Percentiles rank a stretch among this genome's conserved stretches.
Evolutionary conservation across 2,329 filamentous ascomycete species (phyloP).

Genomic region (Cladosporium sp.): DNA sequence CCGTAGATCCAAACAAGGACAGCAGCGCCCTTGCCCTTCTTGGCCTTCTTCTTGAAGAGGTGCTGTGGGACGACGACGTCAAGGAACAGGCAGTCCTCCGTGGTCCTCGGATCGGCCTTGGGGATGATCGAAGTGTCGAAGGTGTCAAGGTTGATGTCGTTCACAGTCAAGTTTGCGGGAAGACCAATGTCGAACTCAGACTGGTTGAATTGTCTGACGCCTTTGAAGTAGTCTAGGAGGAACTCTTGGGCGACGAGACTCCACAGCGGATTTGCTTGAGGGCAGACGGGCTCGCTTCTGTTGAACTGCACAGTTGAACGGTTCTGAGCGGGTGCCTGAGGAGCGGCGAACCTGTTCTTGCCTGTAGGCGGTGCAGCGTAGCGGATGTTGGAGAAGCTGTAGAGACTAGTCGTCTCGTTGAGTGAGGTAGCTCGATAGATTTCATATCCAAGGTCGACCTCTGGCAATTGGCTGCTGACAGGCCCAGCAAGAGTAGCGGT

Average conservation of each 20-base stretch:
- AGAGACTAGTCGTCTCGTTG: constrained; percentile 36
- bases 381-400: constrained; percentile 55
- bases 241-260: constrained; percentile 30
- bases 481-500: not conserved
- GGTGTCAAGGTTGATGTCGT: constrained; percentile 18
- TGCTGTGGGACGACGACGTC: constrained; percentile 36
- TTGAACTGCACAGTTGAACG: constrained; percentile 45
- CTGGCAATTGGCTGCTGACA: constrained; percentile 20
- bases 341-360: constrained; percentile 48
- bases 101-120: constrained; percentile 24
- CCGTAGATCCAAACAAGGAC: constrained; percentile 45
- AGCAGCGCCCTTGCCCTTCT: constrained; percentile 32
- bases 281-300: constrained; percentile 38
- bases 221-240: constrained; percentile 28
- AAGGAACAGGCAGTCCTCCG: constrained; percentile 39
- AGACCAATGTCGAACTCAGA: not conserved
- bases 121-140: constrained; percentile 16
- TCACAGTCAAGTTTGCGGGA: not conserved
- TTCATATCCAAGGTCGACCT: constrained; percentile 53
- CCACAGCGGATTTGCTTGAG: constrained; percentile 47
- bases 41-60: constrained; percentile 29
- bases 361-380: constrained; percentile 53
- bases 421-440: constrained; percentile 45
- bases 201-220: constrained; percentile 21
- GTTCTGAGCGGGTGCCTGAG: constrained; percentile 37